Evolutionary conservation across 2,329 filamentous ascomycete species (phyloP).

Genomic region (Leptographium wingfieldii): DNA sequence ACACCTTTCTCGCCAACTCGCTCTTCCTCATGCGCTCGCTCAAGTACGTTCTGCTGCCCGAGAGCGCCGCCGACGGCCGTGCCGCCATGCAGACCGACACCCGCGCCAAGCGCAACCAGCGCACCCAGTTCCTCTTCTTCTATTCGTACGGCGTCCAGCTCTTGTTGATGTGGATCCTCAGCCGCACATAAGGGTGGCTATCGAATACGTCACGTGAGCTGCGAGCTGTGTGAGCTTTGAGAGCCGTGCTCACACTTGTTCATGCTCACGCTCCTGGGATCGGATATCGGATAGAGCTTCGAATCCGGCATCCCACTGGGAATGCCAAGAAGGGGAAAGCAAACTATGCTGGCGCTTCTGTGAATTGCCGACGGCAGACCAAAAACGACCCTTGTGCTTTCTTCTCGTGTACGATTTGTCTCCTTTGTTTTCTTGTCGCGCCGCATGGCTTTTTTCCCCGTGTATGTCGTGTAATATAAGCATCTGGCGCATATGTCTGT

Average conservation of each 20-base stretch:
- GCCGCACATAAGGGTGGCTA: constrained; percentile 23
- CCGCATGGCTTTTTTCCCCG: neutral
- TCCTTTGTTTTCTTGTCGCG: neutral
- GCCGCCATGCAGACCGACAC: constrained; percentile 60
- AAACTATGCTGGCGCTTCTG: too few relatives aligned
- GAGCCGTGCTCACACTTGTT: too few relatives aligned
- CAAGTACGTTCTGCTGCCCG: constrained; percentile 89
- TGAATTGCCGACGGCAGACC: too few relatives aligned
- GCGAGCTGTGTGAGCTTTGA: too few relatives aligned
- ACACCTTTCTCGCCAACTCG: constrained; percentile 87
- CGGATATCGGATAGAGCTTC: neutral
- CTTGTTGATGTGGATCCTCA: constrained; percentile 77
- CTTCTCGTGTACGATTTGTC: neutral
- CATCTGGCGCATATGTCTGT: neutral
- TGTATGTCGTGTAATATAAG: neutral
- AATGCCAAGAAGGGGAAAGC: neutral
- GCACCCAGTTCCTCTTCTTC: constrained; percentile 84
- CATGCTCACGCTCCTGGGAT: too few relatives aligned
- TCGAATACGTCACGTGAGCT: too few relatives aligned
- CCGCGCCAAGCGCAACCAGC: constrained; percentile 70
- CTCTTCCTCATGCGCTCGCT: constrained; percentile 91
- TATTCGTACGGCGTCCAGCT: constrained; percentile 94
- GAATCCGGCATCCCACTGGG: too few relatives aligned
- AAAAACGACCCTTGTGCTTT: neutral
- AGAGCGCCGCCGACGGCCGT: constrained; percentile 54